Percentiles rank a stretch among this genome's conserved stretches.
Evolutionary conservation across 2,329 filamentous ascomycete species (phyloP).

Genomic region (Amphichorda felina): DNA sequence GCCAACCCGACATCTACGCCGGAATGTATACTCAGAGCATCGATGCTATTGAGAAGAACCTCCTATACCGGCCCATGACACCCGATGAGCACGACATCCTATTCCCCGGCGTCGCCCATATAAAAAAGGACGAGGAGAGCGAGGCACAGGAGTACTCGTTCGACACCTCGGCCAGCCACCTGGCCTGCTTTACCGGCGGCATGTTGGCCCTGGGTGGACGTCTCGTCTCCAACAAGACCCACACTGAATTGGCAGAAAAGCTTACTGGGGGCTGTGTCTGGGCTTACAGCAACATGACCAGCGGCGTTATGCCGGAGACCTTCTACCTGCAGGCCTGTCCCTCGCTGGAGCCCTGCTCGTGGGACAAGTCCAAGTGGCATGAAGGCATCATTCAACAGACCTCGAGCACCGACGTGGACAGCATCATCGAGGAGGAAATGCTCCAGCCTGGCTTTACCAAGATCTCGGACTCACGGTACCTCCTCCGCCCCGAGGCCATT

Average conservation of each 20-base stretch:
- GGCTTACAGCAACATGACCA: conserved; percentile 39
- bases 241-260: conserved; percentile 33
- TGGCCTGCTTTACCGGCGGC: conserved; percentile 54
- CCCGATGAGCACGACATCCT: conserved; percentile 50
- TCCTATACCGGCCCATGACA: conserved; percentile 61
- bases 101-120: conserved; percentile 33
- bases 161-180: conserved; percentile 33
- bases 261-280: conserved; percentile 43
- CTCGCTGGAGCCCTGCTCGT: conserved; percentile 11
- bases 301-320: conserved; percentile 43
- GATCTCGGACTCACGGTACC: conserved; percentile 34
- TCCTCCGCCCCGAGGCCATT: conserved; percentile 40
- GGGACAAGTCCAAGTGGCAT: conserved; percentile 18
- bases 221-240: conserved; percentile 33
- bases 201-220: conserved; percentile 52
- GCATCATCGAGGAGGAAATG: conserved; percentile 13
- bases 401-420: conserved; percentile 13
- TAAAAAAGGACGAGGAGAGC: conserved; percentile 27
- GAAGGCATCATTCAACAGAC: conserved; percentile 13
- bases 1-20: conserved; percentile 48
- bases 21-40: conserved; percentile 52
- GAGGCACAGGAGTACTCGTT: conserved; percentile 34
- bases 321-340: conserved; percentile 29
- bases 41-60: conserved; percentile 43
- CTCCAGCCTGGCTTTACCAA: conserved; percentile 51